Evolutionary conservation across 805 yeast species (phyloP).

Genomic region (Debaryomyces tyrocola): DNA sequence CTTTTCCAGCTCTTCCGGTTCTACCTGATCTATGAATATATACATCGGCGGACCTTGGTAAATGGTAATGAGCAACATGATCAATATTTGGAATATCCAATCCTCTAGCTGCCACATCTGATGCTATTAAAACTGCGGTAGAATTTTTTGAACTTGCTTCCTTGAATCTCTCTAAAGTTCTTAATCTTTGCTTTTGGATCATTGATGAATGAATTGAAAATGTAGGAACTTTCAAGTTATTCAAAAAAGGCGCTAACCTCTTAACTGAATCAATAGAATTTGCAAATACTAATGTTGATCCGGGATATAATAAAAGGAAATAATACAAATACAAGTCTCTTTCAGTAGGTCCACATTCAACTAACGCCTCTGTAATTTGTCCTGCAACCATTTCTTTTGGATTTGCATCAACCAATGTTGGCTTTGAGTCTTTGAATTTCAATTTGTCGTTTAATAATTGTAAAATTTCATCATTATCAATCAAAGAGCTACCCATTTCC

Average conservation of each 20-base stretch:
- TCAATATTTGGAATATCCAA: constrained; percentile 87
- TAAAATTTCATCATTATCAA: constrained; percentile 60
- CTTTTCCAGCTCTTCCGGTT: constrained; percentile 94
- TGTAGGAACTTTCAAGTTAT: constrained; percentile 63
- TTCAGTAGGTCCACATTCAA: constrained; percentile 88
- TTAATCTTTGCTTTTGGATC: constrained; percentile 90
- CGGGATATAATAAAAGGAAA: constrained; percentile 82
- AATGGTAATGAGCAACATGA: constrained; percentile 94
- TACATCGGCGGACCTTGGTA: constrained; percentile 91
- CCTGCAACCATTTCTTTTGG: constrained; percentile 80
- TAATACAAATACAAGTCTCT: constrained; percentile 90
- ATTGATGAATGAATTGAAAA: constrained; percentile 89
- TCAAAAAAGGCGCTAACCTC: constrained; percentile 74
- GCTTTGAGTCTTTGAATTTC: constrained; percentile 65
- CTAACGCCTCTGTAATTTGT: constrained; percentile 76
- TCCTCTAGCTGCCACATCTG: constrained; percentile 99
- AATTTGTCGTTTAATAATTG: constrained; percentile 66
- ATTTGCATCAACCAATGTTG: constrained; percentile 77
- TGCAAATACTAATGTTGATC: constrained; percentile 86
- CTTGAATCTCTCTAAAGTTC: constrained; percentile 79
- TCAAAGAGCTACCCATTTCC: constrained; percentile 31
- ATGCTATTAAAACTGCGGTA: constrained; percentile 76
- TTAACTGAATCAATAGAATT: constrained; percentile 95
- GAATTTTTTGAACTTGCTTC: constrained; percentile 47
- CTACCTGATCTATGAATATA: constrained; percentile 96